Percentiles rank a stretch among this genome's conserved stretches.
phyloP scores from a whole-genome alignment of 352 stramenopile genomes.

The Phytophthora hibernalis region DNA sequence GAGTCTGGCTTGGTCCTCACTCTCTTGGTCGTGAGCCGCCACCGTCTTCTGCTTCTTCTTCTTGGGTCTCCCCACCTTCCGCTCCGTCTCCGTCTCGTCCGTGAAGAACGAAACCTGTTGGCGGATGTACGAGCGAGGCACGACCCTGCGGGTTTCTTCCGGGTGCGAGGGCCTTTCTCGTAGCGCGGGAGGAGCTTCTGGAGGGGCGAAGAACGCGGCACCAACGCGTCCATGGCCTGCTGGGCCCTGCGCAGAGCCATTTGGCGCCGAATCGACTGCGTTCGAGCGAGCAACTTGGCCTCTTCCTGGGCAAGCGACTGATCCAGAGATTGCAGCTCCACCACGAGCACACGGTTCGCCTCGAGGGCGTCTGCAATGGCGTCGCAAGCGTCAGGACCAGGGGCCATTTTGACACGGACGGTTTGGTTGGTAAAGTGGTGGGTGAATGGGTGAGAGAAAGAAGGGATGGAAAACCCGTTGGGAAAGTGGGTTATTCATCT shows the following conservation, averaged over 20 bases:
- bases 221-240: conserved; percentile 52
- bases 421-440: background rate
- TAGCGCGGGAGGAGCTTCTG: conserved; percentile 24
- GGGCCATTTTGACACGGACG: background rate
- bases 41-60: conserved; percentile 36
- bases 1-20: conserved; percentile 10
- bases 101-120: conserved; percentile 68
- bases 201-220: conserved; percentile 7
- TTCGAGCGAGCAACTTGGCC: conserved; percentile 40
- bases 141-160: conserved; percentile 30
- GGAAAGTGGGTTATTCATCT: too few relatives aligned
- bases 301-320: conserved; percentile 48
- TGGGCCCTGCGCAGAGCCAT: conserved; percentile 60
- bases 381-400: conserved; percentile 1
- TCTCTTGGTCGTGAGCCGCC: background rate
- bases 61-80: conserved; percentile 35
- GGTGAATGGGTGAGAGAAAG: background rate
- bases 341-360: conserved; percentile 53
- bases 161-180: conserved; percentile 21
- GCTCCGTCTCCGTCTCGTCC: conserved; percentile 38
- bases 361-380: conserved; percentile 39
- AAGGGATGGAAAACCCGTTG: background rate
- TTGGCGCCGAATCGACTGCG: conserved; percentile 56
- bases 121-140: conserved; percentile 67
- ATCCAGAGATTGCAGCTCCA: conserved; percentile 46